Evolutionary conservation across 1,284 basidiomycete species (phyloP), one percentile per base, ranked within the genome.

Genomic region (Paramarasmius palmivorus): DNA sequence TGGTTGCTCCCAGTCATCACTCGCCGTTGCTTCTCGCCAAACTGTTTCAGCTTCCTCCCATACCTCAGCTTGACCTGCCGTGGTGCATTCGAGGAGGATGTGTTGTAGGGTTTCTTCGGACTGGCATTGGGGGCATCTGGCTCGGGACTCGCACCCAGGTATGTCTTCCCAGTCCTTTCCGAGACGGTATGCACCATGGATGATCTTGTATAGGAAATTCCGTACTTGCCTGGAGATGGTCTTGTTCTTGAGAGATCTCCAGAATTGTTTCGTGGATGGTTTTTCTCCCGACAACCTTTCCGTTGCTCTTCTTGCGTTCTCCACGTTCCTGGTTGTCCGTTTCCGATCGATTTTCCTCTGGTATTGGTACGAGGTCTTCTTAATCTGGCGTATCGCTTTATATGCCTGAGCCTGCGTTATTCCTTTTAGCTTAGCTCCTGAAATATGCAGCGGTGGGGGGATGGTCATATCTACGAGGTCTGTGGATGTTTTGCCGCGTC

Each of bases 401-500:
- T 57, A 57, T 1, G 55, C 55, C n/a, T n/a, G 19, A 12, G 51
- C 50, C 34, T 60, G 58, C 1, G 56, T 60, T 19, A 60, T 10
- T 1, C n/a, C 22, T 2, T 32, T 17, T 14, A 70, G 59, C 38
- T 60, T 60, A 2, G 64, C 64, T 2, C 67, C 66, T 6, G 57
- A n/a, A 2, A 62, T 35, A 5, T 48, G 20, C 14, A 59, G 53
- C 0, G 40, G 23, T 14, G 20, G 14, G 0, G 34, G 37, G 7
- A 59, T 50, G 0, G 19, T 2, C 46, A 60, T 25, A 25, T 59
- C 42, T 0, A 60, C 17, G 7, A n/a, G 6, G 23, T 53, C 48
- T 1, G 41, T 3, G 6, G 0, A 9, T 19, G 9, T 10, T 41
- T 56, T 60, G 20, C 15, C 19, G 1, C 63, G 63, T 0, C 65